Conservation (phyloP, 768 basidiomycete species). For the Paxillus rubicundulus region DNA sequence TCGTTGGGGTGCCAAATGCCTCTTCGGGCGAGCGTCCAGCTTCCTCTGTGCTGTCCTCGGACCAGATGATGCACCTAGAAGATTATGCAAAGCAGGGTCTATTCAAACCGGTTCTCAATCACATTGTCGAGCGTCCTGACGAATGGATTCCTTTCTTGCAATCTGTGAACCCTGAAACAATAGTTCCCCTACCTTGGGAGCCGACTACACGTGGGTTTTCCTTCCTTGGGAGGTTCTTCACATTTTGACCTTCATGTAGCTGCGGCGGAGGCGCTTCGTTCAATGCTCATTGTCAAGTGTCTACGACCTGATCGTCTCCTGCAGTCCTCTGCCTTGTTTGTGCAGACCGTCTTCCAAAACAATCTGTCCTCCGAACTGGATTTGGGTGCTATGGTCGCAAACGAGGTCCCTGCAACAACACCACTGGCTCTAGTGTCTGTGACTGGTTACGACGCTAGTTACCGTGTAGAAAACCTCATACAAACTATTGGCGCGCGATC, state of each 20-base stretch:
- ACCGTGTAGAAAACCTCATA: constrained; percentile 86
- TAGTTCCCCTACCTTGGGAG: constrained; percentile 79
- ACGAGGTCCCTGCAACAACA: constrained; percentile 77
- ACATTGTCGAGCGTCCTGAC: constrained; percentile 58
- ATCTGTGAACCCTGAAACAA: constrained; percentile 61
- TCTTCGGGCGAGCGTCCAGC: constrained; percentile 37
- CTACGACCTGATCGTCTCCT: constrained; percentile 90
- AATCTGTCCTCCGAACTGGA: constrained; percentile 82
- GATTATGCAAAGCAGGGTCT: constrained; percentile 67
- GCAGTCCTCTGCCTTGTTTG: constrained; percentile 77
- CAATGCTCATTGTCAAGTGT: constrained; percentile 81
- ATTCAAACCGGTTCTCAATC: constrained; percentile 73
- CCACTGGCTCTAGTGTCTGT: constrained; percentile 92
- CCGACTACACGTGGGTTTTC: constrained; percentile 65
- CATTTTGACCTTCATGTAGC: constrained; percentile 40
- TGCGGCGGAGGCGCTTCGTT: constrained; percentile 70
- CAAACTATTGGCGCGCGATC: constrained; percentile 75
- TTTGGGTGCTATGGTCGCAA: constrained; percentile 69
- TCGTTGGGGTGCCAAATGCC: constrained; percentile 37
- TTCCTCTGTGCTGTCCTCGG: constrained; percentile 53
- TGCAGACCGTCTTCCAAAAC: constrained; percentile 70
- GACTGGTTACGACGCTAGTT: constrained; percentile 97
- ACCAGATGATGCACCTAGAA: constrained; percentile 68
- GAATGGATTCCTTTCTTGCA: constrained; percentile 74
- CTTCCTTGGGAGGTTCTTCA: background rate